These are phyloP conservation scores for Aschersonia sp. DNA, from an alignment of 2,329 filamentous ascomycete genomes.

Conservation along the genomic window DNA sequence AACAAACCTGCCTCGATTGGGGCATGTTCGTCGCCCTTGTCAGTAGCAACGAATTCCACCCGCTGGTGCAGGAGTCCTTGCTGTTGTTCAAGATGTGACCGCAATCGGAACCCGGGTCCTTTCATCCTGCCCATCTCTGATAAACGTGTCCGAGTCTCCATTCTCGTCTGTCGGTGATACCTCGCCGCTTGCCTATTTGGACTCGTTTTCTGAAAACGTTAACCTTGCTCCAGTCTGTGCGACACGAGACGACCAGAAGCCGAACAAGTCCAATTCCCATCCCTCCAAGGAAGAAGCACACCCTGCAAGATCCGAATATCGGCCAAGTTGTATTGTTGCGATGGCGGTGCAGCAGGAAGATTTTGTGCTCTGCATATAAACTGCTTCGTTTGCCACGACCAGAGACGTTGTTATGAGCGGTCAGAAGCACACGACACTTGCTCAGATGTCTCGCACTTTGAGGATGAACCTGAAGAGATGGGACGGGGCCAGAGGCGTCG, in stretches of 20 bases:
- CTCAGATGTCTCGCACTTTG: not conserved
- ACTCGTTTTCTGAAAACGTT: not conserved
- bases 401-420: too few species aligned
- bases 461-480: constrained; percentile 3
- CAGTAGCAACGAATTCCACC: not conserved
- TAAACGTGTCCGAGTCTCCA: not conserved
- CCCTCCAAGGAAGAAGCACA: too few species aligned
- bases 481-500: constrained; percentile 4
- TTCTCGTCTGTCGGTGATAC: not conserved
- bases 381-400: too few species aligned
- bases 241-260: not conserved
- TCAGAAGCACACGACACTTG: not conserved
- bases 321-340: too few species aligned
- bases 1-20: not conserved
- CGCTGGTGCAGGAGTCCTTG: not conserved
- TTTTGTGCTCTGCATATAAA: too few species aligned
- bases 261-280: too few species aligned
- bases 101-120: not conserved
- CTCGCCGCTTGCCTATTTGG: not conserved
- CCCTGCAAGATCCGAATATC: too few species aligned
- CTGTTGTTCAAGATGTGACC: not conserved
- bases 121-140: not conserved
- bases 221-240: not conserved
- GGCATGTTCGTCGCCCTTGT: constrained; percentile 1
- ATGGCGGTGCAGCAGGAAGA: too few species aligned